These are phyloP conservation scores for Candida nitratophila DNA, from an alignment of 805 yeast genomes.

Conservation along the genomic window DNA sequence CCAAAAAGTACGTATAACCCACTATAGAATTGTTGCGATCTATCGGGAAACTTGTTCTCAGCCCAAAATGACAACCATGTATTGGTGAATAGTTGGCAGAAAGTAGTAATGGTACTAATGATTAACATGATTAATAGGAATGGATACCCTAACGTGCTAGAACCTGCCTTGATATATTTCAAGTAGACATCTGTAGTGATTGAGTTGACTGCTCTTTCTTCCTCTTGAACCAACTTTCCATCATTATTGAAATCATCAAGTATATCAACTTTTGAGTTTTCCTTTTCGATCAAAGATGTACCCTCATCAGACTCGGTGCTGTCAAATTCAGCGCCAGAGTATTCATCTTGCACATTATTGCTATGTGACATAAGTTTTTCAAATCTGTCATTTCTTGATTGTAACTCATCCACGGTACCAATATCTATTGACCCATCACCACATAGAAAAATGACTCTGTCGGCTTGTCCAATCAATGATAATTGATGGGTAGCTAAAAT, in stretches of 20 bases:
- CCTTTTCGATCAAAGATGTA: constrained; percentile 2
- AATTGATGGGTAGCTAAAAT: constrained; percentile 80
- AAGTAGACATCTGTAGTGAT: constrained; percentile 42
- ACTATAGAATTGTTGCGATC: constrained; percentile 53
- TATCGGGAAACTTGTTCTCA: constrained; percentile 39
- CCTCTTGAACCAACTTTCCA: constrained; percentile 40
- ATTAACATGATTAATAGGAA: constrained; percentile 24
- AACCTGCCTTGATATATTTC: constrained; percentile 46
- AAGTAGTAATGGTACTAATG: constrained; percentile 29
- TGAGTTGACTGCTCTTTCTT: constrained; percentile 53
- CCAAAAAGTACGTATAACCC: constrained; percentile 66
- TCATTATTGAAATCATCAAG: neutral
- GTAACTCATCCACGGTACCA: constrained; percentile 55
- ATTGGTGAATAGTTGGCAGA: constrained; percentile 52
- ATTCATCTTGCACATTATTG: constrained; percentile 21
- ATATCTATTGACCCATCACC: constrained; percentile 52
- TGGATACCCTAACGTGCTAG: constrained; percentile 35
- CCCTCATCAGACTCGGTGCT: constrained; percentile 18
- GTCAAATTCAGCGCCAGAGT: constrained; percentile 19
- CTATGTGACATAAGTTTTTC: constrained; percentile 43
- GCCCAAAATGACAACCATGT: constrained; percentile 87
- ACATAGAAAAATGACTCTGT: constrained; percentile 57
- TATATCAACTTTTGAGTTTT: constrained; percentile 15
- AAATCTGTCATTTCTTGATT: constrained; percentile 37
- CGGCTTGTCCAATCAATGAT: constrained; percentile 60